A percentile compares a stretch with the other conserved stretches of the same genome.
These are phyloP conservation scores for Suillus decipiens DNA, from an alignment of 768 basidiomycete species.

Conservation along the genomic window DNA sequence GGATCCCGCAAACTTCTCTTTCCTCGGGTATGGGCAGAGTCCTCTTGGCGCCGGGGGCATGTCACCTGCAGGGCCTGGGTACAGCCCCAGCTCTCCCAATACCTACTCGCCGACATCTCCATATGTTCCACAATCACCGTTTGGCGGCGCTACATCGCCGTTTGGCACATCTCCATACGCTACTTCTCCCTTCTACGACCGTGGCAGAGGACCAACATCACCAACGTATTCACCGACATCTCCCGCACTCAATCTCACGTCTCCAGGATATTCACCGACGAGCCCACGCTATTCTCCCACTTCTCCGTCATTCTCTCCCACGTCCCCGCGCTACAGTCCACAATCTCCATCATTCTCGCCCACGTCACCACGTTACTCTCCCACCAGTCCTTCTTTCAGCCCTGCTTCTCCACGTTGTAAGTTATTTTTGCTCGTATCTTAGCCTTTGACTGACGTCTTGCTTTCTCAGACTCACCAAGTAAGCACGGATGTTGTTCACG, in stretches of 20 bases:
- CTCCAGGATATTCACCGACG: conserved; percentile 67
- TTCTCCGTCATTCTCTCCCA: conserved; percentile 83
- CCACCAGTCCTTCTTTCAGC: conserved; percentile 88
- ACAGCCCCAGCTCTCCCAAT: conserved; percentile 91
- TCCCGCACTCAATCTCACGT: conserved; percentile 78
- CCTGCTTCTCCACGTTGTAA: conserved; percentile 91
- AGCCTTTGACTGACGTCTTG: background rate
- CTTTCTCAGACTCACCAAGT: conserved; percentile 73
- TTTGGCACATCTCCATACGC: conserved; percentile 81
- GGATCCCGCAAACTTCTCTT: conserved; percentile 73
- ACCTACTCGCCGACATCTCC: conserved; percentile 90
- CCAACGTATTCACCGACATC: conserved; percentile 91
- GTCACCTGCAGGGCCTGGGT: conserved; percentile 87
- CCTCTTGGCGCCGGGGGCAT: conserved; percentile 82
- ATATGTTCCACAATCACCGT: conserved; percentile 84
- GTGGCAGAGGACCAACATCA: conserved; percentile 65
- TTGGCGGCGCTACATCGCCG: conserved; percentile 78
- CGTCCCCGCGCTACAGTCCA: conserved; percentile 83
- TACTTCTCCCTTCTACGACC: conserved; percentile 81
- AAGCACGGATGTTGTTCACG: conserved; percentile 38
- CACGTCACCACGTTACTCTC: conserved; percentile 87
- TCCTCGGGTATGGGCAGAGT: conserved; percentile 81
- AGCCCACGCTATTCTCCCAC: conserved; percentile 87
- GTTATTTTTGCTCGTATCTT: conserved; percentile 26
- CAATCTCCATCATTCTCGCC: conserved; percentile 91